Evolutionary conservation across 345 rosid genomes (phyloP).

Genomic region (Populus simonii): DNA sequence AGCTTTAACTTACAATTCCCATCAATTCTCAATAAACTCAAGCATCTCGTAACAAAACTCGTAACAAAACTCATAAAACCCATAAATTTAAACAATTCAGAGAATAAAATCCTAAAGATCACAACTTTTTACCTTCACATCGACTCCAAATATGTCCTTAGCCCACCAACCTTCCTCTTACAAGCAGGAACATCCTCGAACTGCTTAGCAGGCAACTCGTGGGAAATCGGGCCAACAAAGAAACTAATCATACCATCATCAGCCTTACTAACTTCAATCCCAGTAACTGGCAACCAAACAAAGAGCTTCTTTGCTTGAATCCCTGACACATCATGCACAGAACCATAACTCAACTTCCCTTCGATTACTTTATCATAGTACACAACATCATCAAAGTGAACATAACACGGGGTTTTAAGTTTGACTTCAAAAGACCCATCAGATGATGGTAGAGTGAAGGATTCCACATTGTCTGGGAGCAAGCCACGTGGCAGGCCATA

Average conservation of each 20-base stretch:
- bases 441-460: slow-evolving; percentile 42
- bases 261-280: slow-evolving; percentile 39
- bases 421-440: slow-evolving; percentile 53
- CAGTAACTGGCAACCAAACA: slow-evolving; percentile 62
- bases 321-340: slow-evolving; percentile 51
- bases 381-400: slow-evolving; percentile 51
- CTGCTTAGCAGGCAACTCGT: slow-evolving; percentile 56
- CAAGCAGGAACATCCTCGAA: slow-evolving; percentile 59
- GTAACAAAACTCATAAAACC: background rate
- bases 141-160: slow-evolving; percentile 23
- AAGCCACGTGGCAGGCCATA: slow-evolving; percentile 75
- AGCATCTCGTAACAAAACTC: background rate
- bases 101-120: background rate
- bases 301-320: slow-evolving; percentile 66
- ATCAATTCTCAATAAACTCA: background rate
- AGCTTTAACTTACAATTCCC: background rate
- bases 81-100: background rate
- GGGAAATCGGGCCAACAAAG: slow-evolving; percentile 68
- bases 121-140: slow-evolving; percentile 25
- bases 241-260: slow-evolving; percentile 46
- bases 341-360: slow-evolving; percentile 61
- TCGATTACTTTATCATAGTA: slow-evolving; percentile 49
- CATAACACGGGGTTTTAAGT: slow-evolving; percentile 45
- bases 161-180: slow-evolving; percentile 28
- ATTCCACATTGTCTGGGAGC: slow-evolving; percentile 50